Evolutionary conservation across 1,139 yeast species (phyloP).

Genomic region (Sugiyamaella xylanicola): DNA sequence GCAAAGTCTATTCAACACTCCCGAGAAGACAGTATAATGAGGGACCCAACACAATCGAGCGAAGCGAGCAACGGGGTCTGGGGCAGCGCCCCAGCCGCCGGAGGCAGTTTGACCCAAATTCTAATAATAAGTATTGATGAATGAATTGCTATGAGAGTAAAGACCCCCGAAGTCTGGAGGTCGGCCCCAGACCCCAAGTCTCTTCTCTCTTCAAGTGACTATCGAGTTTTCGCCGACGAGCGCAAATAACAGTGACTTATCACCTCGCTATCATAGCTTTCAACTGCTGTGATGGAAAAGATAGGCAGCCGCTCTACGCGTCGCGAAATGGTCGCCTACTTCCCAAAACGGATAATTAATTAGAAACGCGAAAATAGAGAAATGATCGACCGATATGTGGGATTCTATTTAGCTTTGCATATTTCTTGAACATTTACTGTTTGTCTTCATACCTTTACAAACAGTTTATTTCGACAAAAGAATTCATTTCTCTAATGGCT

Average conservation of each 20-base stretch:
- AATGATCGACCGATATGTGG: neutral
- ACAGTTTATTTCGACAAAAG: neutral
- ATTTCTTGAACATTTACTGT: neutral
- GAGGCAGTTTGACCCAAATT: neutral
- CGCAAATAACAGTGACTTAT: too few relatives aligned
- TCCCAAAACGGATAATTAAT: slow-evolving; percentile 17
- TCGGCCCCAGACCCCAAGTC: too few relatives aligned
- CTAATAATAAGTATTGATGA: too few relatives aligned
- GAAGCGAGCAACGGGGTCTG: neutral
- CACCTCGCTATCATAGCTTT: too few relatives aligned
- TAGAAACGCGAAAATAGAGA: slow-evolving; percentile 7
- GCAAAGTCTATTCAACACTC: too few relatives aligned
- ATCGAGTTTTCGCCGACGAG: too few relatives aligned
- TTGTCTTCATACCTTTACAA: neutral
- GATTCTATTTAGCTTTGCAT: slow-evolving; percentile 13
- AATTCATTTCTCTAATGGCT: too few relatives aligned
- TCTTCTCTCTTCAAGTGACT: too few relatives aligned
- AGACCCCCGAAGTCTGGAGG: too few relatives aligned
- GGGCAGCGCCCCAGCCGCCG: neutral
- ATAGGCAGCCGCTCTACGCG: neutral
- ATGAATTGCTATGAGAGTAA: too few relatives aligned
- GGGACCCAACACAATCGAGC: neutral
- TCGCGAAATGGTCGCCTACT: neutral
- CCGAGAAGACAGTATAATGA: too few relatives aligned
- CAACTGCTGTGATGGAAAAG: too few relatives aligned